Evolutionary conservation across 371 early-diverging fungal genomes (phyloP).

Genomic region (Mortierella sp.): DNA sequence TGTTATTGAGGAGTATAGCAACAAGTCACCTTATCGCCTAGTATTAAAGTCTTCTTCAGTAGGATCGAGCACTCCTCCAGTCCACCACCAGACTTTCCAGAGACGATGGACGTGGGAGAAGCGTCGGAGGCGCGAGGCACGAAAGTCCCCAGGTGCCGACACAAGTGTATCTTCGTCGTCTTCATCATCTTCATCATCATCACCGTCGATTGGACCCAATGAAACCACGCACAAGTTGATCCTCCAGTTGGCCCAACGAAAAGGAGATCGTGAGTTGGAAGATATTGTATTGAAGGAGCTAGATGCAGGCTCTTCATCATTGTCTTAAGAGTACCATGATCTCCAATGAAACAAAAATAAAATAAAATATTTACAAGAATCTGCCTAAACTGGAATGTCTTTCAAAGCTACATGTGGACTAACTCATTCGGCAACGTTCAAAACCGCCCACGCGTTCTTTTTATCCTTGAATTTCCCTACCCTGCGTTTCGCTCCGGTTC

Average conservation of each 20-base stretch:
- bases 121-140: background rate
- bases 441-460: too few relatives aligned
- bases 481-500: background rate
- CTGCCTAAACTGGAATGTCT: too few relatives aligned
- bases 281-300: constrained; percentile 5
- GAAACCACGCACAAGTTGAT: constrained; percentile 21
- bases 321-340: too few relatives aligned
- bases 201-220: constrained; percentile 17
- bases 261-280: constrained; percentile 23
- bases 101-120: constrained; percentile 13
- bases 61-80: background rate
- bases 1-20: background rate
- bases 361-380: too few relatives aligned
- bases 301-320: too few relatives aligned
- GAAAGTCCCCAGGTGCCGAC: background rate
- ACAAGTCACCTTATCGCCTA: background rate
- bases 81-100: constrained; percentile 8
- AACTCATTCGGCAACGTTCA: too few relatives aligned
- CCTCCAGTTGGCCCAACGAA: constrained; percentile 20
- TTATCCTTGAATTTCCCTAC: background rate
- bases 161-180: background rate
- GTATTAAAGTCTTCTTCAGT: background rate
- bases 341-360: too few relatives aligned
- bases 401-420: too few relatives aligned
- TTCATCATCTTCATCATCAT: background rate